Evolutionary conservation across 2,329 filamentous ascomycete species (phyloP).

Genomic region (Fusarium verrucosum): DNA sequence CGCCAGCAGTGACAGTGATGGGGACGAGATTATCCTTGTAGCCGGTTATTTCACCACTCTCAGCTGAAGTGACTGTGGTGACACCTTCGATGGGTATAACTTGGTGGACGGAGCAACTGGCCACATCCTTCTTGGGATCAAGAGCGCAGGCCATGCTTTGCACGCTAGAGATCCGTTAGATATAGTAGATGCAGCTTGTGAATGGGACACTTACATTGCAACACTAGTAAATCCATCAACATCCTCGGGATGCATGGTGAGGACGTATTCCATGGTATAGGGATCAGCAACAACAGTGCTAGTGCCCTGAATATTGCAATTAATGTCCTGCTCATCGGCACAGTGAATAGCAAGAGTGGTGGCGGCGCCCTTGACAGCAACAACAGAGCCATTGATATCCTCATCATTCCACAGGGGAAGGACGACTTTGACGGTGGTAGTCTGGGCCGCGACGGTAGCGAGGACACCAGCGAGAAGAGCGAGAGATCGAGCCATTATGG

Average conservation of each 20-base stretch:
- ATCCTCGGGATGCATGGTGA: constrained; percentile 4
- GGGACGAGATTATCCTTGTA: constrained; percentile 40
- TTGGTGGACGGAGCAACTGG: constrained; percentile 37
- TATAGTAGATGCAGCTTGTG: neutral
- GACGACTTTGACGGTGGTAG: constrained; percentile 44
- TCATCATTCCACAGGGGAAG: constrained; percentile 40
- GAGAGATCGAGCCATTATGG: constrained; percentile 42
- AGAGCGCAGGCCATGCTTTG: constrained; percentile 41
- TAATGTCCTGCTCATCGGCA: constrained; percentile 28
- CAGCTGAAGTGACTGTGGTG: constrained; percentile 1
- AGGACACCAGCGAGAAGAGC: constrained; percentile 40
- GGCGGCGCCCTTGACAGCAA: constrained; percentile 40
- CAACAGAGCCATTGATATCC: constrained; percentile 44
- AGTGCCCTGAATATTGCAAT: constrained; percentile 45
- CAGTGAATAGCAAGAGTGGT: constrained; percentile 48
- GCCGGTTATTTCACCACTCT: no score
- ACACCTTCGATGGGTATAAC: neutral
- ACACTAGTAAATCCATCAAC: constrained; percentile 18
- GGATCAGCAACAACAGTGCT: constrained; percentile 40
- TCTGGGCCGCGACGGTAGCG: constrained; percentile 39
- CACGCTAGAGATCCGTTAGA: constrained; percentile 23
- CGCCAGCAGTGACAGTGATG: constrained; percentile 52
- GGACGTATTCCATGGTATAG: constrained; percentile 13
- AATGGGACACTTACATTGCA: constrained; percentile 25
- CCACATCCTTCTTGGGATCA: constrained; percentile 35